A percentile compares a stretch with the other conserved stretches of the same genome.
phyloP scores from a whole-genome alignment of 2,329 filamentous ascomycete genomes.

The Colletotrichum lentis region DNA sequence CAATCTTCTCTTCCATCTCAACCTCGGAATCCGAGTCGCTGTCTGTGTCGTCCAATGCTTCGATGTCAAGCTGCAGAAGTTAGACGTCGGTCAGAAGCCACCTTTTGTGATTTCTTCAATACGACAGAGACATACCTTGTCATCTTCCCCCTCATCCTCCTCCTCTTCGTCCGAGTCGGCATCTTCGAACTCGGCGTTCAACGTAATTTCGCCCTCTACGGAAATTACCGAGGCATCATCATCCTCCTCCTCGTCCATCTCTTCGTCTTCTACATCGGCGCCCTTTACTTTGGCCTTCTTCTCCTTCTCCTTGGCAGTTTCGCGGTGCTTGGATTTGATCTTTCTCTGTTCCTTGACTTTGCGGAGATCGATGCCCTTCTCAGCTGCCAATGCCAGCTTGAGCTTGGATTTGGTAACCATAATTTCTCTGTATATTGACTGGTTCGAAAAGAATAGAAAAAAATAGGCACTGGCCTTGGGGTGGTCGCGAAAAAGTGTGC shows the following conservation, averaged over 20 bases:
- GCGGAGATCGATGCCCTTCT: conserved; percentile 63
- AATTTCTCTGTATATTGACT: conserved; percentile 38
- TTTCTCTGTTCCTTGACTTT: conserved; percentile 61
- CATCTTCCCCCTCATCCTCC: conserved; percentile 41
- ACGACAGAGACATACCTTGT: conserved; percentile 38
- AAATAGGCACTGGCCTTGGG: neutral
- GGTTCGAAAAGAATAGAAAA: neutral
- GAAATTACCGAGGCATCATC: conserved; percentile 41
- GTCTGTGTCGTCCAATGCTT: conserved; percentile 68
- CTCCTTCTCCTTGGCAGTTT: conserved; percentile 45
- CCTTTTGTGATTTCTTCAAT: neutral
- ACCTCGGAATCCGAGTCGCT: conserved; percentile 73
- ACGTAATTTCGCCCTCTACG: conserved; percentile 45
- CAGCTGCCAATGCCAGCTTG: conserved; percentile 62
- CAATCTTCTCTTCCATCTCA: conserved; percentile 77
- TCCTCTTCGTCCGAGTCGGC: conserved; percentile 41
- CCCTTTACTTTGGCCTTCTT: conserved; percentile 43
- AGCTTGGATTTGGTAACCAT: conserved; percentile 59
- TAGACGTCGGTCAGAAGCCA: conserved; percentile 26
- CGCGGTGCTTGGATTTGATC: conserved; percentile 54
- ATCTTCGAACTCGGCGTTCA: conserved; percentile 37
- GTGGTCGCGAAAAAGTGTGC: conserved; percentile 13
- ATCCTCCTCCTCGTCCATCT: conserved; percentile 43
- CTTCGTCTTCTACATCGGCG: conserved; percentile 44
- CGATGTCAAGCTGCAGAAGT: conserved; percentile 57